A percentile compares a stretch with the other conserved stretches of the same genome.
Conservation (phyloP, 768 basidiomycete species). For the Favolaschia claudopus region DNA sequence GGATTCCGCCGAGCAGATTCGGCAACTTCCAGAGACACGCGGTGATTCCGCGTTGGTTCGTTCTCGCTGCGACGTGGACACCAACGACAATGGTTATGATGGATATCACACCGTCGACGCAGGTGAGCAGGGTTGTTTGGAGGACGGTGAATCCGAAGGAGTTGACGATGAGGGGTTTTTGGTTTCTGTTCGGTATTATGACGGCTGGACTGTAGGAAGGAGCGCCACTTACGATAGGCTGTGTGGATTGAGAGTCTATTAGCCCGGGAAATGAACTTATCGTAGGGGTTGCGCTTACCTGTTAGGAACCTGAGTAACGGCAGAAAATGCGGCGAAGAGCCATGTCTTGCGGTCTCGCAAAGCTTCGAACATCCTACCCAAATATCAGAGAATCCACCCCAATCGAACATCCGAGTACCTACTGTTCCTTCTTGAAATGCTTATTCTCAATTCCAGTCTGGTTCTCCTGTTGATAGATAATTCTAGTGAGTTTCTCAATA, state of each 20-base stretch:
- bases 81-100: constrained; percentile 64
- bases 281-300: neutral
- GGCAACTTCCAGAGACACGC: constrained; percentile 36
- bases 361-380: constrained; percentile 58
- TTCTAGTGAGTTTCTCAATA: neutral
- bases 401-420: constrained; percentile 33
- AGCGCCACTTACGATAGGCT: constrained; percentile 2
- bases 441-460: constrained; percentile 88
- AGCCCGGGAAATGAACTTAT: neutral
- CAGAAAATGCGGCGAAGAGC: constrained; percentile 63
- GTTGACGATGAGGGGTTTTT: constrained; percentile 55
- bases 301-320: constrained; percentile 59
- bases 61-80: constrained; percentile 44
- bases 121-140: constrained; percentile 62
- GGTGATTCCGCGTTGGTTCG: constrained; percentile 11
- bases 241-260: neutral
- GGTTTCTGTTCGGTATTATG: constrained; percentile 46
- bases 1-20: constrained; percentile 52
- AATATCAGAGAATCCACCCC: neutral
- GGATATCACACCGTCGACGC: constrained; percentile 57
- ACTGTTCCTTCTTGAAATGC: constrained; percentile 83
- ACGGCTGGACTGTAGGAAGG: no score
- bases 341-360: constrained; percentile 63
- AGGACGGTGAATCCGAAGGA: constrained; percentile 59
- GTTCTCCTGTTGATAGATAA: constrained; percentile 53